Evolutionary conservation across 1,284 basidiomycete species (phyloP), one percentile per base, ranked within the genome.

Genomic region (Naganishia albida): DNA sequence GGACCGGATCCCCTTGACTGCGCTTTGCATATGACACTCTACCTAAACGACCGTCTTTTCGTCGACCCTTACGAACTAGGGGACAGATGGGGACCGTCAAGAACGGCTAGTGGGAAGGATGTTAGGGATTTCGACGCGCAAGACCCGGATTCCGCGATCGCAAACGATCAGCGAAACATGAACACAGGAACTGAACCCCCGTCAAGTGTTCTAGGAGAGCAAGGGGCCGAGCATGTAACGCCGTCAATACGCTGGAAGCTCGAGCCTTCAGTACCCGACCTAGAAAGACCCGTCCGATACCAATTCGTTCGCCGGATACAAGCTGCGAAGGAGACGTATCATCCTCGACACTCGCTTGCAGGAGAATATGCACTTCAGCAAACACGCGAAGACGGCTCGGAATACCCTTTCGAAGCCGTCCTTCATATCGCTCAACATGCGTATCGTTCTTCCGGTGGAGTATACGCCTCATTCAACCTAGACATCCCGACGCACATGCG

Each of bases 401-500:
- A 40, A 20, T 40, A 60, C 43, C 57, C 46, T 13, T 48, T 20
- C 15, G 57, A 60, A 60, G 44, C 57, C 15, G 34, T 49, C 15
- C 46, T 60, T 0, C 46, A 49, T 13, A 25, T 60, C 34, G 20
- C n/a, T 18, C 34, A 25, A n/a, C 56, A 23, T 25, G 20, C 28
- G 7, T 6, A 25, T 16, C 13, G 12, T n/a, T n/a, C 25, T 25
- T 3, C 23, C 23, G 2, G n/a, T 20, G 39, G 25, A 6, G n/a
- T 25, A 4, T 6, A 30, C 30, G 15, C 3, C 30, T 2, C 40
- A n/a, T 30, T 57, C n/a, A 44, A 62, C 20, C 30, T 59, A 1
- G 51, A 43, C 15, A 49, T 63, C 23, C 67, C 59, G 7, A 34
- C 85, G 60, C 86, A 88, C 59, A 44, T 62, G 59, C 48, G 53